phyloP scores from a whole-genome alignment of 352 stramenopile species.

The Pythium aristosporum region DNA sequence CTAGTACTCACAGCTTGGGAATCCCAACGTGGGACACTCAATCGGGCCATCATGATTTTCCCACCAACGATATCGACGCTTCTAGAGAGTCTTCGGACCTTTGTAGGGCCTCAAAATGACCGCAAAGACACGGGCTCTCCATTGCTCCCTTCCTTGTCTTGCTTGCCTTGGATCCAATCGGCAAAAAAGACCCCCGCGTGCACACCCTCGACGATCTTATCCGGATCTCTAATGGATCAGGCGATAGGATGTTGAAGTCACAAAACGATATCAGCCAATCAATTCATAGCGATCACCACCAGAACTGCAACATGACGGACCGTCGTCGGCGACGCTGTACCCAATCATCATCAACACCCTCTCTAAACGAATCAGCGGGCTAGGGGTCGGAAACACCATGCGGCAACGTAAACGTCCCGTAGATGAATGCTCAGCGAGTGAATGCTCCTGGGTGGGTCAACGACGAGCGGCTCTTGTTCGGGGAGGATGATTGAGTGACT shows the following conservation, averaged over 20 bases:
- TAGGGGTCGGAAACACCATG: not conserved
- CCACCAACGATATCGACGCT: too few species aligned
- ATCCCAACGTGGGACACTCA: too few species aligned
- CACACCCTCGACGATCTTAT: not conserved
- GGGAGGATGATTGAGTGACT: too few species aligned
- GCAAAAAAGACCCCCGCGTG: not conserved
- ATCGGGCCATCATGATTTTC: too few species aligned
- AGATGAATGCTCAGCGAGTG: too few species aligned
- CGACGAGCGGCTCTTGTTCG: not conserved
- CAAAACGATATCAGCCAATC: conserved; percentile 5
- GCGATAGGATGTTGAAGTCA: conserved; percentile 4
- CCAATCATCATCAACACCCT: conserved; percentile 1
- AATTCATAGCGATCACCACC: not conserved
- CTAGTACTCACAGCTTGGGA: too few species aligned
- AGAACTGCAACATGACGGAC: not conserved
- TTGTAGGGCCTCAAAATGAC: not conserved
- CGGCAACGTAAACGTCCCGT: not conserved
- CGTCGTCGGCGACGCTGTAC: not conserved
- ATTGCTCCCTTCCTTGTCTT: too few species aligned
- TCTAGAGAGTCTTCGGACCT: too few species aligned
- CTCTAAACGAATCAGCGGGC: not conserved
- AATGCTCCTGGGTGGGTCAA: not conserved
- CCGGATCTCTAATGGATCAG: not conserved
- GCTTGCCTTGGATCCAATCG: too few species aligned
- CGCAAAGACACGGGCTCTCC: not conserved